Conservation (phyloP, 495 filamentous ascomycete species). For the Aspergillus bridgeri region DNA sequence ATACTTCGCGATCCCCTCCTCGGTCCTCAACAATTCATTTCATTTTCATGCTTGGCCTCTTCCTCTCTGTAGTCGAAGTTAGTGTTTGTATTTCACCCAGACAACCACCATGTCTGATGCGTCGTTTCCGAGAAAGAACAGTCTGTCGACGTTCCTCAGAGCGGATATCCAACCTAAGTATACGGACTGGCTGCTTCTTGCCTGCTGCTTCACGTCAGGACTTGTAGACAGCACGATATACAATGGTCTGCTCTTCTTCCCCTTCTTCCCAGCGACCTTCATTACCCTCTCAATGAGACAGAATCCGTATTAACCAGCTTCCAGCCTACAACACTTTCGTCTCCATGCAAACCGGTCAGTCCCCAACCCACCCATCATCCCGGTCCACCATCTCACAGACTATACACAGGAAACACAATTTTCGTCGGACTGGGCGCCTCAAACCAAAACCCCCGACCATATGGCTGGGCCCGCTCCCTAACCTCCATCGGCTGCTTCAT, state of each 20-base stretch:
- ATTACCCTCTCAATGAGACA: neutral
- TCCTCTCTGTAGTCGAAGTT: neutral
- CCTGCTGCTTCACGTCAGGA: constrained; percentile 49
- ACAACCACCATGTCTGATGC: neutral
- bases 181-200: constrained; percentile 42
- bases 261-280: no score
- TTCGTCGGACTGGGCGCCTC: constrained; percentile 59
- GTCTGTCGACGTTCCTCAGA: constrained; percentile 19
- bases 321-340: constrained; percentile 53
- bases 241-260: constrained; percentile 25
- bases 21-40: neutral
- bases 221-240: constrained; percentile 52
- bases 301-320: neutral
- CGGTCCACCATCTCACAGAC: neutral
- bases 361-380: neutral
- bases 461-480: constrained; percentile 57
- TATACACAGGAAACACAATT: constrained; percentile 52
- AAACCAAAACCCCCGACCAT: constrained; percentile 45
- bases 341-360: constrained; percentile 52
- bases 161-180: constrained; percentile 33
- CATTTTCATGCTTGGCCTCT: neutral
- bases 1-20: neutral
- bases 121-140: neutral
- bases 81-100: neutral
- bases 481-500: constrained; percentile 52